Base-by-base conservation (phyloP, 257 asterid genomes). In the Primulina eburnea region DNA sequence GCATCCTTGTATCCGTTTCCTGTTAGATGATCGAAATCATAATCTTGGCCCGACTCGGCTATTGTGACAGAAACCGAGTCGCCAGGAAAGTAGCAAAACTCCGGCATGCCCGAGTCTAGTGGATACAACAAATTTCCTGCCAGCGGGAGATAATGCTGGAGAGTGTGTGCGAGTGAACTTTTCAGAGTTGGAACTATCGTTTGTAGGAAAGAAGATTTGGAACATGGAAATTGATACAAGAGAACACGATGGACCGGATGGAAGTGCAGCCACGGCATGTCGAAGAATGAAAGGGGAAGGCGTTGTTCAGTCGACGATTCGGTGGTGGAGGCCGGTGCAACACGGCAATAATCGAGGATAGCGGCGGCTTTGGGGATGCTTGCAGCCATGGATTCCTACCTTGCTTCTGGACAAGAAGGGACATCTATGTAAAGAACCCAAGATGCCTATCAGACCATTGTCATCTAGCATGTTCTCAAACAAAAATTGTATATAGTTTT, bases 191-290 rank as follows among this genome's bases (percentile, higher is more conserved):
- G 92, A 32, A 76, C 70, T 0, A 79, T 12, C 0, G 21, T 67
- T 10, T 87, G 71, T 1, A 69, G 43, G 79, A 87, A 87, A 50
- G 73, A 37, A 1, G 78, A 4, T 10, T 26, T 26, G 67, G 90
- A 72, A 57, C 83, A 74, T 10, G 87, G 78, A 67, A 65, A 53
- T 6, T 50, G 68, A 67, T 83, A 85, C 76, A 83, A 81, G 67
- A 85, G 74, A 9, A 87, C 82, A 5, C 86, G 79, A 9, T 78
- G 73, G 55, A 85, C 65, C 1, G 82, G 81, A 65, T 73, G 82
- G 71, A 79, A 81, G 30, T 43, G 64, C 20, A 84, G 24, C 87
- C 85, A 87, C 4, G 59, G 0, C 56, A 82, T 26, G 82, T 82
- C 88, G 52, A 78, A 70, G 76, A 21, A 80, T 1, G 83, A 80